These are phyloP conservation scores for Larix kaempferi DNA, from an alignment of 75 land plant genomes.

Conservation along the genomic window DNA sequence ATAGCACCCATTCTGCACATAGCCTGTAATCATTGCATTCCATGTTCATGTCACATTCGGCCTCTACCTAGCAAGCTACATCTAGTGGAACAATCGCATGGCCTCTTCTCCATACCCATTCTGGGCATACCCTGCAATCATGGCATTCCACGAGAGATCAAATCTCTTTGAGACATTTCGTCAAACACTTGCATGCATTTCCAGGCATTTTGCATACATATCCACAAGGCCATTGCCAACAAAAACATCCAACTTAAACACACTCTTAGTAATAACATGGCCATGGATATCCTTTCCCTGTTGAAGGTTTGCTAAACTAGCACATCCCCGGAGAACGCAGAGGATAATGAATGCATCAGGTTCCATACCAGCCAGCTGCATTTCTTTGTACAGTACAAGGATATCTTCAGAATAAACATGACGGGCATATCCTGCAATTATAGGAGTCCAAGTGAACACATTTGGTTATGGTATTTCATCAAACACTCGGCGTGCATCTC, in stretches of 20 bases:
- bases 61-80: conserved; percentile 12
- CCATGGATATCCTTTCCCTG: conserved; percentile 36
- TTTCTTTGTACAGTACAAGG: too few relatives aligned
- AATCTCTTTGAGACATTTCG: conserved; percentile 22
- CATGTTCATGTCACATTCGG: conserved; percentile 46
- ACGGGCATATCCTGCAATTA: too few relatives aligned
- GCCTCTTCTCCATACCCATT: conserved; percentile 30
- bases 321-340: conserved; percentile 30
- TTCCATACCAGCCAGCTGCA: not conserved
- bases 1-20: conserved; percentile 24
- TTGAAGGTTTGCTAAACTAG: conserved; percentile 2
- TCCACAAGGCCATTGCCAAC: conserved; percentile 31
- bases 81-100: conserved; percentile 21
- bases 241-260: conserved; percentile 23
- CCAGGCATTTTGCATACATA: conserved; percentile 40
- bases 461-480: too few relatives aligned
- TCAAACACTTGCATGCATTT: conserved; percentile 39
- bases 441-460: too few relatives aligned
- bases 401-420: too few relatives aligned
- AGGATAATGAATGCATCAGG: conserved; percentile 32
- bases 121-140: conserved; percentile 38
- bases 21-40: conserved; percentile 56
- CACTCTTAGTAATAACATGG: conserved; percentile 16
- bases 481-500: too few relatives aligned
- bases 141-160: conserved; percentile 42